Percentiles rank a stretch among this genome's conserved stretches.
Evolutionary conservation across 305 asterid species (phyloP).

Genomic region (Plantago lanceolata): DNA sequence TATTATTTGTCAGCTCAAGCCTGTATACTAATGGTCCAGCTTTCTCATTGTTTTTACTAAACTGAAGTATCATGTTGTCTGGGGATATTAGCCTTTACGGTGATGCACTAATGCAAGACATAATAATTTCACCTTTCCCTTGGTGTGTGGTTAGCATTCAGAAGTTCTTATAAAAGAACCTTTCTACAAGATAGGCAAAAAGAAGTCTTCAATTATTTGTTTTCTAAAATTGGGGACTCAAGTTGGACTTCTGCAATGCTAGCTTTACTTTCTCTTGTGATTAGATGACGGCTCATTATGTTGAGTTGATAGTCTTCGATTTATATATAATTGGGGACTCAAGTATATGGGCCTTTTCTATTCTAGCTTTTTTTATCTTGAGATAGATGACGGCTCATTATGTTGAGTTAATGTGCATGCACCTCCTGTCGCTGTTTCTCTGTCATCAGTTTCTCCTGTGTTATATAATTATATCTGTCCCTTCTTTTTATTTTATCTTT

Average conservation of each 20-base stretch:
- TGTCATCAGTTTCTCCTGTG: background rate
- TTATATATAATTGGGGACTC: background rate
- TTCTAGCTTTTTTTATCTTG: no score
- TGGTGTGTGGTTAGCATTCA: background rate
- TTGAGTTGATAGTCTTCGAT: background rate
- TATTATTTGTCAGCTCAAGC: no score
- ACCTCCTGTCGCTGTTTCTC: background rate
- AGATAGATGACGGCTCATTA: no score
- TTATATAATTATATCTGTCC: background rate
- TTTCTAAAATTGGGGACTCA: background rate
- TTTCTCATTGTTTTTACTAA: no score
- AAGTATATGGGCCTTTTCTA: no score
- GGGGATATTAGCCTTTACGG: background rate
- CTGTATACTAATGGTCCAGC: background rate
- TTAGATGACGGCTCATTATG: no score
- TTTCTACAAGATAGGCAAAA: background rate
- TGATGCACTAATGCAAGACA: background rate
- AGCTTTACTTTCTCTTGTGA: no score
- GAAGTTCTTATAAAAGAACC: background rate
- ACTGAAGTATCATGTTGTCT: background rate
- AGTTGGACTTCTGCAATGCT: no score
- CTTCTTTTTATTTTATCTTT: conserved; percentile 4
- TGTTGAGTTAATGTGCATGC: background rate
- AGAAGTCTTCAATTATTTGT: background rate
- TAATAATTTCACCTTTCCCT: no score